Evolutionary conservation across 768 basidiomycete genomes (phyloP).

Genomic region (Termitomyces sp.): DNA sequence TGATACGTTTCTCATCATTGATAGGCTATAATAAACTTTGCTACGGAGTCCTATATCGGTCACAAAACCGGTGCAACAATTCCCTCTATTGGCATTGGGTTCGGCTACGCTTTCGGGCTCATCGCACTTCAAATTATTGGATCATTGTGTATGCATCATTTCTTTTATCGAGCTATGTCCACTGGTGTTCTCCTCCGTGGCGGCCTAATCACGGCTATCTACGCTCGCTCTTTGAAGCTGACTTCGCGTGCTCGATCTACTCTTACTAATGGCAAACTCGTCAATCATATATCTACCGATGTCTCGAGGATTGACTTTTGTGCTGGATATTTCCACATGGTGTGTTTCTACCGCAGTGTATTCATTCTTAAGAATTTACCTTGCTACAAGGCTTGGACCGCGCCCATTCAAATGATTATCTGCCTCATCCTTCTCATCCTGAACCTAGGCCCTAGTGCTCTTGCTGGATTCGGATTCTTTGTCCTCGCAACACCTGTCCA

Average conservation of each 20-base stretch:
- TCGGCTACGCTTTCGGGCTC: conserved; percentile 72
- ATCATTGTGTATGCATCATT: conserved; percentile 71
- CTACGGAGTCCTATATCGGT: conserved; percentile 50
- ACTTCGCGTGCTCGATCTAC: conserved; percentile 75
- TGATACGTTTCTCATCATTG: not conserved
- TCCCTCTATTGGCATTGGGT: conserved; percentile 46
- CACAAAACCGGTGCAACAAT: conserved; percentile 30
- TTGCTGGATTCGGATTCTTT: conserved; percentile 54
- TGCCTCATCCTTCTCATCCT: conserved; percentile 70
- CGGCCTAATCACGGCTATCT: conserved; percentile 85
- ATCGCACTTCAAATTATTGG: conserved; percentile 61
- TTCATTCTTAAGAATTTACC: not conserved
- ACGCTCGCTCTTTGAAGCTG: conserved; percentile 68
- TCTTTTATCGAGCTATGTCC: conserved; percentile 71
- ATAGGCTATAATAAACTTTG: conserved; percentile 71
- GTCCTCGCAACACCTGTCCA: conserved; percentile 71
- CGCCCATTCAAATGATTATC: conserved; percentile 71
- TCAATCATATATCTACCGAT: conserved; percentile 92
- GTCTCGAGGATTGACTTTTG: conserved; percentile 90
- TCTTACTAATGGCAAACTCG: conserved; percentile 82
- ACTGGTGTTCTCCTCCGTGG: conserved; percentile 79
- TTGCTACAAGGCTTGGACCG: conserved; percentile 49
- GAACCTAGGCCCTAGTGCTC: conserved; percentile 62
- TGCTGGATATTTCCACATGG: conserved; percentile 73
- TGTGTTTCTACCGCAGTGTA: conserved; percentile 9